Evolutionary conservation across 2,329 filamentous ascomycete genomes (phyloP), one percentile per base, ranked within the genome.

Genomic region (Alternaria atra): DNA sequence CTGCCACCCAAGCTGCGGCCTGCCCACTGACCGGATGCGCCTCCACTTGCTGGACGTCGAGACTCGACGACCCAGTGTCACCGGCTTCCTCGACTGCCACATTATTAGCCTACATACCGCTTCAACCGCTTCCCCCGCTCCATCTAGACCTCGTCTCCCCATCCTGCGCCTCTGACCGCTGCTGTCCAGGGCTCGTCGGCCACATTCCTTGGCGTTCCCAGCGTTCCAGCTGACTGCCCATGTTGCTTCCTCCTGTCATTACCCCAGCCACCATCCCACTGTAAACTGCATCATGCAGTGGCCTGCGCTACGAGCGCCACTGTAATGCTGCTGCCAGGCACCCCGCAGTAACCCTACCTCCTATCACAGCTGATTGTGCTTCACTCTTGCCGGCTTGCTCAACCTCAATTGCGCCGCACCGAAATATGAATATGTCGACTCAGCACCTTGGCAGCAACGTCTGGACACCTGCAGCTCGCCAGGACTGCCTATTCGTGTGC

Each of bases 1-100:
- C 35, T 40, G 54, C 43, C 32, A 53, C 37, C 55, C 48, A 40
- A 52, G 47, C 43, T 60, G 58, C 55, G 52, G 53, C 61, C 53
- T 53, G 44, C 58, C 60, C 46, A 20, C 20, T 20, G 20, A 20
- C 20, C 2, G 20, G 20, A 20, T 20, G 37, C 25, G 59, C 54
- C 34, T 58, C 42, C 52, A 30, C 57, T n/a, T 35, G 15, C 20
- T 12, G 35, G 6, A 37, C 23, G 27, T 30, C 29, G 35, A 50
- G 43, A 23, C 51, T 50, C 39, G 37, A 46, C 35, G 32, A 30
- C 29, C 44, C 52, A 39, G 39, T 13, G 23, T 30, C 35, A 44
- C 52, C 56, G 29, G 55, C 55, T 15, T 5, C 43, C 40, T 35
- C 34, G 25, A 17, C 5, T 42, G 29, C 47, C 29, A 3, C 44